phyloP scores from a whole-genome alignment of 257 asterid species.

The Solanum chilense region DNA sequence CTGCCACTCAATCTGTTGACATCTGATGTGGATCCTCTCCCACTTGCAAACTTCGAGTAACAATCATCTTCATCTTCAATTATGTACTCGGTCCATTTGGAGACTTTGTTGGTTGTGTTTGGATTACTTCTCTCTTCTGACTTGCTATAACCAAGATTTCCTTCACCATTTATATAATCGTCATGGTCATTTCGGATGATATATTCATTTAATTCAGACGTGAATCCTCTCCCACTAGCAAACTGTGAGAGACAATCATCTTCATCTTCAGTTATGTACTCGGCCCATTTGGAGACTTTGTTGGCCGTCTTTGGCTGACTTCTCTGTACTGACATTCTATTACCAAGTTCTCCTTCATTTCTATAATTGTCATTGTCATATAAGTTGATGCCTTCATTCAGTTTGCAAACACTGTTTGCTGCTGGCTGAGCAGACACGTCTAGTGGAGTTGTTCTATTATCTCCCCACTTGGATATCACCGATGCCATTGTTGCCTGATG shows the following conservation, averaged over 20 bases:
- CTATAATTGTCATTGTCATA: neutral
- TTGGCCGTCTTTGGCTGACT: slow-evolving; percentile 5
- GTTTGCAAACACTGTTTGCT: neutral
- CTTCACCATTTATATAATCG: neutral
- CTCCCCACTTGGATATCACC: slow-evolving; percentile 10
- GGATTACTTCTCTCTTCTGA: neutral
- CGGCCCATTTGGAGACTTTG: slow-evolving; percentile 55
- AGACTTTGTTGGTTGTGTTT: slow-evolving; percentile 11
- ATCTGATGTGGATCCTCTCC: neutral
- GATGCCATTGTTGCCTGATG: slow-evolving; percentile 2
- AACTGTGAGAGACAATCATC: slow-evolving; percentile 2
- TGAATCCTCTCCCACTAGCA: slow-evolving; percentile 10
- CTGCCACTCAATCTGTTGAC: slow-evolving; percentile 1
- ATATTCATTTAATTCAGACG: neutral
- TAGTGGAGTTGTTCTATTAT: neutral
- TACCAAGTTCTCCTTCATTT: neutral
- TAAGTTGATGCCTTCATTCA: neutral
- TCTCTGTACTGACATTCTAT: neutral
- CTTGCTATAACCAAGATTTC: neutral
- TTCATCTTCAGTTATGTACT: slow-evolving; percentile 31
- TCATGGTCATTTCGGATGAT: neutral
- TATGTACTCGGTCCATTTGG: slow-evolving; percentile 70
- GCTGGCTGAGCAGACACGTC: neutral
- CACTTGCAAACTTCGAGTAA: slow-evolving; percentile 12
- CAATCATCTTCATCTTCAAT: slow-evolving; percentile 13